A percentile compares a stretch with the other conserved stretches of the same genome.
phyloP scores from a whole-genome alignment of 257 asterid genomes.

The Forsythia suspensa region DNA sequence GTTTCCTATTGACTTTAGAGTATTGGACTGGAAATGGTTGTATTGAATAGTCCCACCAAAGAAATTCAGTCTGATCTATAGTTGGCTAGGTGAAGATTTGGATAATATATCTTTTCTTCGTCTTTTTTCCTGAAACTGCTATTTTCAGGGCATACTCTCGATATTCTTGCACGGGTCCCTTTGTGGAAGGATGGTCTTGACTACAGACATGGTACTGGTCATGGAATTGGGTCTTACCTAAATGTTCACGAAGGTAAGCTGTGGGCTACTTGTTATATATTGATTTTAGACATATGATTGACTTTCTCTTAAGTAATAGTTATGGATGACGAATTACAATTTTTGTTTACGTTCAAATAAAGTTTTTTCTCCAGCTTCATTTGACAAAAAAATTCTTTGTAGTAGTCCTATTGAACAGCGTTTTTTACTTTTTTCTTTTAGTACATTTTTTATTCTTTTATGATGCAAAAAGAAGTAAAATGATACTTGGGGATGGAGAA shows the following conservation, averaged over 20 bases:
- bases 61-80: slow-evolving; percentile 14
- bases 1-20: slow-evolving; percentile 12
- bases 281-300: background rate
- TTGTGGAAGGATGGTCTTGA: slow-evolving; percentile 98
- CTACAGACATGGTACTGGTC: slow-evolving; percentile 98
- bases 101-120: background rate
- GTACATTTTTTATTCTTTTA: background rate
- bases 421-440: no score
- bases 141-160: slow-evolving; percentile 75
- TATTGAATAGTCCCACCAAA: slow-evolving; percentile 2
- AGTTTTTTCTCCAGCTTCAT: background rate
- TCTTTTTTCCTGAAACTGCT: slow-evolving; percentile 17
- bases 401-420: background rate
- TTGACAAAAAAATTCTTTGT: background rate
- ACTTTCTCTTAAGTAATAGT: background rate
- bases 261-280: background rate
- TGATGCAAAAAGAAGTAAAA: background rate
- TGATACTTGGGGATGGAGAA: background rate
- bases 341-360: background rate
- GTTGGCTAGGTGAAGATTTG: slow-evolving; percentile 21
- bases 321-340: background rate
- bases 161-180: slow-evolving; percentile 81
- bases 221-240: slow-evolving; percentile 91
- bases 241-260: slow-evolving; percentile 91
- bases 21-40: slow-evolving; percentile 8